Conservation (phyloP, 306 rosid species). For the Cotoneaster glaucophyllus region DNA sequence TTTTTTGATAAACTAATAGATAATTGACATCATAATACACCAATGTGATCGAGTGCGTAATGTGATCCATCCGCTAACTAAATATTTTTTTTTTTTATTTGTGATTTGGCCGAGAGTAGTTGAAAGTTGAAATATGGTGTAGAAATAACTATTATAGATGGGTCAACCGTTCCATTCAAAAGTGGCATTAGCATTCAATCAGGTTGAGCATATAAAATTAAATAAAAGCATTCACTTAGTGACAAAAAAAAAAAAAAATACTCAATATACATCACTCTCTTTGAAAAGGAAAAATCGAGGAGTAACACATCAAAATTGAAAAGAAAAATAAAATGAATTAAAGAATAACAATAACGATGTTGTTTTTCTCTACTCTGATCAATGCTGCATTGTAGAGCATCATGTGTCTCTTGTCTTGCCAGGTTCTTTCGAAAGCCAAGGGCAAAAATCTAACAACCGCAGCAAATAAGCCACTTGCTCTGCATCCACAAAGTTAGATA, state of each 20-base stretch:
- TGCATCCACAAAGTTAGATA: conserved; percentile 17
- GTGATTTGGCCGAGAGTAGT: not conserved
- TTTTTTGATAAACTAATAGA: no score
- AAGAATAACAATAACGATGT: not conserved
- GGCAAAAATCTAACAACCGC: conserved; percentile 3
- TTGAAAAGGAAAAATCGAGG: not conserved
- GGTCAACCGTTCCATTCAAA: not conserved
- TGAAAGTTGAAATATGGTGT: no score
- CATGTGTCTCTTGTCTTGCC: not conserved
- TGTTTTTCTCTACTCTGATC: not conserved
- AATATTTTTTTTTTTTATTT: no score
- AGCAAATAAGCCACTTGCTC: conserved; percentile 64
- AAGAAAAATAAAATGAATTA: not conserved
- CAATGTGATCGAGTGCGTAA: no score
- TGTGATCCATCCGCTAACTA: no score
- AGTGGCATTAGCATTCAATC: not conserved
- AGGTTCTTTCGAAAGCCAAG: not conserved
- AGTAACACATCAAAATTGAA: not conserved
- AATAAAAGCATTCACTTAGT: not conserved
- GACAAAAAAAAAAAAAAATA: not conserved
- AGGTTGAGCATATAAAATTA: not conserved
- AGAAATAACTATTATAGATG: not conserved
- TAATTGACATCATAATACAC: no score
- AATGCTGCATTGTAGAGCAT: not conserved
- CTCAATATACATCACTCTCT: conserved; percentile 2